Conservation (phyloP, 441 rosid species). For the Euphorbia celastroides region DNA sequence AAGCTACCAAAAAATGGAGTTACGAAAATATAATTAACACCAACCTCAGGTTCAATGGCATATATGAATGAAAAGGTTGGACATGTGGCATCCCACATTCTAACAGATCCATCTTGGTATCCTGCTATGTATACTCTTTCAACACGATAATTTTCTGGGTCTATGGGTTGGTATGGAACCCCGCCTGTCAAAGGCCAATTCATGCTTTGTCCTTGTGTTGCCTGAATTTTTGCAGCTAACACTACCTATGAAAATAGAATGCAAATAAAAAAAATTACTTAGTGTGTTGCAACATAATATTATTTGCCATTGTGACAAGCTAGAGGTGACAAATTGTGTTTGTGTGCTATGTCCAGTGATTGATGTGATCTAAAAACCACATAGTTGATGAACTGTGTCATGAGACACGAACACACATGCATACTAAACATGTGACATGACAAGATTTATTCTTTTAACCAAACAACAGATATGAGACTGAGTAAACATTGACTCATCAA, state of each 20-base stretch:
- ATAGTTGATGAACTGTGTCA: not conserved
- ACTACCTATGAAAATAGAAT: constrained; percentile 28
- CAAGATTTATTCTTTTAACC: not conserved
- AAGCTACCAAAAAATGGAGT: constrained; percentile 11
- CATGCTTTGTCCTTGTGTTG: constrained; percentile 28
- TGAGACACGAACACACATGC: too few species aligned
- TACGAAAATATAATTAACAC: constrained; percentile 8
- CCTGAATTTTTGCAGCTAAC: constrained; percentile 47
- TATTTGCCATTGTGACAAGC: not conserved
- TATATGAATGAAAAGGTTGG: too few species aligned
- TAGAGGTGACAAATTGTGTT: not conserved
- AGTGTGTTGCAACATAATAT: constrained; percentile 1
- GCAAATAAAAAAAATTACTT: not conserved
- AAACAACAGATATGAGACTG: not conserved
- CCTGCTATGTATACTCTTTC: constrained; percentile 57
- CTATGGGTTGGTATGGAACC: constrained; percentile 34
- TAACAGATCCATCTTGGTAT: constrained; percentile 58
- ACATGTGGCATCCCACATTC: constrained; percentile 52
- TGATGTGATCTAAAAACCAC: not conserved
- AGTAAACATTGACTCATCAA: not conserved
- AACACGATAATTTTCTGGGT: constrained; percentile 33
- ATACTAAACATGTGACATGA: too few species aligned
- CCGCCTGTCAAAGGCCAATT: constrained; percentile 76
- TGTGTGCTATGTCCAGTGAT: not conserved
- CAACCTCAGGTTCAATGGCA: constrained; percentile 25